phyloP scores from a whole-genome alignment of 441 rosid species.

The Brassica hybrid region DNA sequence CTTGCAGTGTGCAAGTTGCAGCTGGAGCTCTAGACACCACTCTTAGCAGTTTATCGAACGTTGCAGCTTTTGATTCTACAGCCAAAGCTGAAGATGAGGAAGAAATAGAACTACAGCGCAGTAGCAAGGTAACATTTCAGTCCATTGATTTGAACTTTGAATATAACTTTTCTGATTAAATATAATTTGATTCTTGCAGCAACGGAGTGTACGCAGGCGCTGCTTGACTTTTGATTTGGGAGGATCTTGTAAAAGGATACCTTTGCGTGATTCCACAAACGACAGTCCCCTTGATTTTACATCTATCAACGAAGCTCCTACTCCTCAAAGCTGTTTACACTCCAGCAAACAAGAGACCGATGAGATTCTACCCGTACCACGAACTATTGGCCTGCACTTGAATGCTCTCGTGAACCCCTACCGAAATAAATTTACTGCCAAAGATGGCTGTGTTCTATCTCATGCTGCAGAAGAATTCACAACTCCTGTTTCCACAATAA shows the following conservation, averaged over 20 bases:
- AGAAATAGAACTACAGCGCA: constrained; percentile 37
- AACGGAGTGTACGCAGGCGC: constrained; percentile 54
- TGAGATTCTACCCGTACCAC: constrained; percentile 36
- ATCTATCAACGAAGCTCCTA: constrained; percentile 28
- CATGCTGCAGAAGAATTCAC: constrained; percentile 30
- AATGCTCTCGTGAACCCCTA: constrained; percentile 46
- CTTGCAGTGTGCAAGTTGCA: constrained; percentile 38
- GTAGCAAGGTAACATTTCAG: constrained; percentile 49
- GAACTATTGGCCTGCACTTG: constrained; percentile 52
- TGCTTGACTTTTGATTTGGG: constrained; percentile 55
- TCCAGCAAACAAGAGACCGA: constrained; percentile 26
- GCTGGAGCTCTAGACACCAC: constrained; percentile 41
- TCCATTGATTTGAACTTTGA: no score
- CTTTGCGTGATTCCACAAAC: constrained; percentile 36
- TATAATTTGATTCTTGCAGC: no score
- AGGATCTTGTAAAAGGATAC: constrained; percentile 37
- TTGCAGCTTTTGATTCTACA: constrained; percentile 39
- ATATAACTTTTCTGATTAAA: background rate
- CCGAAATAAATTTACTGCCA: background rate
- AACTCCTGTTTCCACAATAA: constrained; percentile 40
- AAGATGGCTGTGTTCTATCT: constrained; percentile 33
- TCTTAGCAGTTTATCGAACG: constrained; percentile 38
- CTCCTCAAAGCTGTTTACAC: constrained; percentile 24
- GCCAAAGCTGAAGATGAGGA: constrained; percentile 47
- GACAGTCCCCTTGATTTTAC: constrained; percentile 10